Base-by-base conservation (phyloP, 2,329 filamentous ascomycete genomes). In the Fusarium poae region DNA sequence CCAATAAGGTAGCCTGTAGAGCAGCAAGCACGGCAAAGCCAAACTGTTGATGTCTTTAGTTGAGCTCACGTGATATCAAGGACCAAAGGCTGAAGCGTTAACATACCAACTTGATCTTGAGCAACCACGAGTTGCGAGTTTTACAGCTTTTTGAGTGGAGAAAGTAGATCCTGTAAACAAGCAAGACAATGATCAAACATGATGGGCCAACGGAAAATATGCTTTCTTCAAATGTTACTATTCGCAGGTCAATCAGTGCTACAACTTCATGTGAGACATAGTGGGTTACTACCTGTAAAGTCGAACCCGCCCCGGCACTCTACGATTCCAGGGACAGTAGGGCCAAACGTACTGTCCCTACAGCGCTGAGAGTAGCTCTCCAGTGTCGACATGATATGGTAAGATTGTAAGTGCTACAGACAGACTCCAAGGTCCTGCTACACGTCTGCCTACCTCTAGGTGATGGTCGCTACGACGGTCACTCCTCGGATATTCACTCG, bases 221-320 rank as follows among this genome's bases (percentile, higher is more conserved):
- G 10, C 32, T 37, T 44, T 55, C 51, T 12, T 55, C 51, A 37
- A 55, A 55, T 3, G 51, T 30, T n/a, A 55, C 51, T 55, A 46
- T 30, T 9, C 42, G n/a, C 40, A 44, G 39, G 42, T 55, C 21
- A 46, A 32, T 52, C 11, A 21, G 30, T 25, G 9, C 21, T 34
- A 15, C 25, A 8, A 13, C n/a, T 32, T n/a, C 37, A 18, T 18
- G 40, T 8, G n/a, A 21, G n/a, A 2, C 9, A 25, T 30, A 11
- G 21, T 18, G 21, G 20, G 25, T 42, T 20, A 23, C 18, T 43
- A 54, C 51, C 51, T 21, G 40, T 54, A 45, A 53, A 53, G 27
- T 54, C 51, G 23, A 54, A 54, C 9, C 51, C 51, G 1, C 40
- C 51, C 2, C 51, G 40, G 13, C 51, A 54, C 15, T 37, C 8